Evolutionary conservation across 2,329 filamentous ascomycete genomes (phyloP).

Genomic region (Plenodomus biglobosus): DNA sequence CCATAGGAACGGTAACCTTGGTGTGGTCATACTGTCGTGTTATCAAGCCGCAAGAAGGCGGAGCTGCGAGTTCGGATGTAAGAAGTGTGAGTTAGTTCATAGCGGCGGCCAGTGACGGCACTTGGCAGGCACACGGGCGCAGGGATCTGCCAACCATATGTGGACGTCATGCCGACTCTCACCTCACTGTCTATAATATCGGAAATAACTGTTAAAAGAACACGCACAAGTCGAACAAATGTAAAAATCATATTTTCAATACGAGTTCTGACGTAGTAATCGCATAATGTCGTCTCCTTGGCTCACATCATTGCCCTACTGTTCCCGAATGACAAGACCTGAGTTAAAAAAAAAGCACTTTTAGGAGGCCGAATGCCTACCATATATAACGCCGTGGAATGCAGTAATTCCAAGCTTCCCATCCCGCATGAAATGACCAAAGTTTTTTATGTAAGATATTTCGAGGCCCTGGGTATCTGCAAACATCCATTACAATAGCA

Average conservation of each 20-base stretch:
- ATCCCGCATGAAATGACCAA: conserved; percentile 2
- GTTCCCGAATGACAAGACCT: not conserved
- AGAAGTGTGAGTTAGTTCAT: not conserved
- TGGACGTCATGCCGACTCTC: conserved; percentile 9
- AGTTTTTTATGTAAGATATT: conserved; percentile 10
- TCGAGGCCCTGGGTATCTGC: conserved; percentile 5
- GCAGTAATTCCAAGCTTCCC: not conserved
- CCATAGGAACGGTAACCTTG: conserved; percentile 52
- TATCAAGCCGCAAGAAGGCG: not conserved
- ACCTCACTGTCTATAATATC: not conserved
- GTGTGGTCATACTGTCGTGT: conserved; percentile 44
- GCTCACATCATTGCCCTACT: not conserved
- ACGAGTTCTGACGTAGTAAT: no score
- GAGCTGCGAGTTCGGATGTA: not conserved
- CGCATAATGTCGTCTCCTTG: no score
- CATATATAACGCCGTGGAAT: conserved; percentile 8
- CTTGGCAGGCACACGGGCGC: conserved; percentile 4
- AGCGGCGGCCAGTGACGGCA: conserved; percentile 1
- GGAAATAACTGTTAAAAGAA: not conserved
- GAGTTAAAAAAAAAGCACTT: conserved; percentile 4
- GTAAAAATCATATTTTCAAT: no score
- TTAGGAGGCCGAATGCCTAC: not conserved
- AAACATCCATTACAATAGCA: conserved; percentile 10
- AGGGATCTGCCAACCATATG: conserved; percentile 16
- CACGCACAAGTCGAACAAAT: no score